These are phyloP conservation scores for Thelonectria rubi DNA, from an alignment of 2,329 filamentous ascomycete genomes.

Conservation along the genomic window DNA sequence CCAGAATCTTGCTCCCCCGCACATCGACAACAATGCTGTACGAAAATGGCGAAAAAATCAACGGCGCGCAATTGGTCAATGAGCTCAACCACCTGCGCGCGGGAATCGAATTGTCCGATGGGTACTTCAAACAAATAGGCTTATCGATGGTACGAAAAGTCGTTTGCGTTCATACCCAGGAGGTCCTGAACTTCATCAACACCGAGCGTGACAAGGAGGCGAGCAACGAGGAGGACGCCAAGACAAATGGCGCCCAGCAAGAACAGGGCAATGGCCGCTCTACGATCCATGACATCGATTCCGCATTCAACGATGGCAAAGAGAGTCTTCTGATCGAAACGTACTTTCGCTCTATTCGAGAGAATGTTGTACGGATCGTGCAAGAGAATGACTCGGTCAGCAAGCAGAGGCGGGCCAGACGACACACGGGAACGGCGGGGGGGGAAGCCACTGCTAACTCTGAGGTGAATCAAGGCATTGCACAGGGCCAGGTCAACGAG, in stretches of 20 bases:
- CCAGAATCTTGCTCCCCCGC: constrained; percentile 15
- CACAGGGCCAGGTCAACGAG: constrained; percentile 21
- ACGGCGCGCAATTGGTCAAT: constrained; percentile 27
- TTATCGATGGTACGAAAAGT: constrained; percentile 23
- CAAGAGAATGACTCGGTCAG: constrained; percentile 13
- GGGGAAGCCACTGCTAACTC: neutral
- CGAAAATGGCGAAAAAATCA: constrained; percentile 23
- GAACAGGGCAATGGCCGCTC: neutral
- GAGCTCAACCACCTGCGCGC: constrained; percentile 25
- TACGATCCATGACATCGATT: constrained; percentile 30
- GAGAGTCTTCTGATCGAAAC: constrained; percentile 27
- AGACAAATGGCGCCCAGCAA: neutral
- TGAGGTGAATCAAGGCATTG: neutral
- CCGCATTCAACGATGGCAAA: constrained; percentile 22
- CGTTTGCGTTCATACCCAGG: constrained; percentile 28
- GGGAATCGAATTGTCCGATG: constrained; percentile 27
- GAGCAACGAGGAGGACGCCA: neutral
- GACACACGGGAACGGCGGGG: neutral
- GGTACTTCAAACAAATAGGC: constrained; percentile 20
- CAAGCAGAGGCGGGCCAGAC: constrained; percentile 18
- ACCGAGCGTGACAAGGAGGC: neutral
- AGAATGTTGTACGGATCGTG: constrained; percentile 16
- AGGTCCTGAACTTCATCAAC: constrained; percentile 26
- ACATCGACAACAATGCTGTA: constrained; percentile 27
- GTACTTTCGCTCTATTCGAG: constrained; percentile 29